Percentiles rank a stretch among this genome's conserved stretches.
Conservation (phyloP, 352 stramenopile species). For the Phytophthora rubi region DNA sequence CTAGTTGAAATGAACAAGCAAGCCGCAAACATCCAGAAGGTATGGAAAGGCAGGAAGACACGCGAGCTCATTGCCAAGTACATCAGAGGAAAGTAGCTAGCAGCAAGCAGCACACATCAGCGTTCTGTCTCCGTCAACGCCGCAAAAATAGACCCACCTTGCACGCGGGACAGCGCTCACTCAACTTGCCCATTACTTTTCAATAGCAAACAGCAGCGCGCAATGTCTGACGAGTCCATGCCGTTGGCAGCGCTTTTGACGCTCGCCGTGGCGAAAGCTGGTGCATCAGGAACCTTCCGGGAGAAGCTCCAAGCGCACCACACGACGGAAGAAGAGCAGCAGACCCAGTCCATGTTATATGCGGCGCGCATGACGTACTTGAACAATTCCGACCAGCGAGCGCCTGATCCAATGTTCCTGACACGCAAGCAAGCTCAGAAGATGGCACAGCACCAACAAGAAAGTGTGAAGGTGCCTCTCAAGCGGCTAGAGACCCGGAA, state of each 20-base stretch:
- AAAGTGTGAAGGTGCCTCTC: slow-evolving; percentile 46
- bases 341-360: slow-evolving; percentile 79
- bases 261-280: slow-evolving; percentile 26
- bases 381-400: slow-evolving; percentile 48
- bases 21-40: slow-evolving; percentile 60
- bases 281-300: slow-evolving; percentile 7
- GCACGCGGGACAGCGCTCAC: too few relatives aligned
- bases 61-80: slow-evolving; percentile 58
- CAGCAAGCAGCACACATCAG: neutral
- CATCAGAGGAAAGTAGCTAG: slow-evolving; percentile 33
- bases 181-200: too few relatives aligned
- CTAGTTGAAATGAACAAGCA: slow-evolving; percentile 35
- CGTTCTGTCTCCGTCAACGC: neutral
- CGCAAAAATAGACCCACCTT: slow-evolving; percentile 14
- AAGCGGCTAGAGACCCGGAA: slow-evolving; percentile 52
- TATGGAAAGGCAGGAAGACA: slow-evolving; percentile 61
- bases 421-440: slow-evolving; percentile 83
- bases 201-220: neutral
- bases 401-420: slow-evolving; percentile 73
- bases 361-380: slow-evolving; percentile 82
- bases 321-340: slow-evolving; percentile 50
- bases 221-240: slow-evolving; percentile 22
- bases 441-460: slow-evolving; percentile 56
- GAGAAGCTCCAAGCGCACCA: slow-evolving; percentile 17
- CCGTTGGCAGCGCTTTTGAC: slow-evolving; percentile 22